A percentile compares a stretch with the other conserved stretches of the same genome.
These are phyloP conservation scores for Petunia hybrid DNA, from an alignment of 305 asterid species.

Conservation along the genomic window DNA sequence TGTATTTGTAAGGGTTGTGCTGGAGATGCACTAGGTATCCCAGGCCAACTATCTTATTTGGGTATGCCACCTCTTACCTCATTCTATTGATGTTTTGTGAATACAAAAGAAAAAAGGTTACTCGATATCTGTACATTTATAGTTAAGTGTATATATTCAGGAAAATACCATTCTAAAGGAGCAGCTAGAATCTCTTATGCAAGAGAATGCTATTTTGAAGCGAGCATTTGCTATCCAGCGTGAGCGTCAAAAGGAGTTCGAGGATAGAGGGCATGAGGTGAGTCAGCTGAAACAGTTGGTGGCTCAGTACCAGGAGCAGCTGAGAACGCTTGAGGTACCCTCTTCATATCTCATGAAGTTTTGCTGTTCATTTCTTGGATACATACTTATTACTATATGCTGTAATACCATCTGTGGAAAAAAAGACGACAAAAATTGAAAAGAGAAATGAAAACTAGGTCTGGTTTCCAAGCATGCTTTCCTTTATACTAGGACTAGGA, in stretches of 20 bases:
- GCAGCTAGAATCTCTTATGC: constrained; percentile 75
- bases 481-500: neutral
- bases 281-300: constrained; percentile 84
- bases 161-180: constrained; percentile 76
- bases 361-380: neutral
- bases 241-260: constrained; percentile 92
- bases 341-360: neutral
- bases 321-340: constrained; percentile 91
- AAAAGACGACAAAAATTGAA: neutral
- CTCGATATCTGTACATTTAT: neutral
- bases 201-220: constrained; percentile 75
- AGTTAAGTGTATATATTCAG: constrained; percentile 45
- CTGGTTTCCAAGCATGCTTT: neutral
- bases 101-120: neutral
- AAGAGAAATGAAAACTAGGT: constrained; percentile 6
- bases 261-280: constrained; percentile 80
- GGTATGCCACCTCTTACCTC: neutral
- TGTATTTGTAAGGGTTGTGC: constrained; percentile 13
- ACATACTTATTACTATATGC: neutral
- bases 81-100: neutral
- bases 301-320: constrained; percentile 92
- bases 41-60: constrained; percentile 19
- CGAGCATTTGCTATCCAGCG: constrained; percentile 81
- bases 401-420: neutral
- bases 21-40: constrained; percentile 13